Percentiles rank a stretch among this genome's conserved stretches.
phyloP scores from a whole-genome alignment of 2,329 filamentous ascomycete species.

The Fusarium bulbicola region DNA sequence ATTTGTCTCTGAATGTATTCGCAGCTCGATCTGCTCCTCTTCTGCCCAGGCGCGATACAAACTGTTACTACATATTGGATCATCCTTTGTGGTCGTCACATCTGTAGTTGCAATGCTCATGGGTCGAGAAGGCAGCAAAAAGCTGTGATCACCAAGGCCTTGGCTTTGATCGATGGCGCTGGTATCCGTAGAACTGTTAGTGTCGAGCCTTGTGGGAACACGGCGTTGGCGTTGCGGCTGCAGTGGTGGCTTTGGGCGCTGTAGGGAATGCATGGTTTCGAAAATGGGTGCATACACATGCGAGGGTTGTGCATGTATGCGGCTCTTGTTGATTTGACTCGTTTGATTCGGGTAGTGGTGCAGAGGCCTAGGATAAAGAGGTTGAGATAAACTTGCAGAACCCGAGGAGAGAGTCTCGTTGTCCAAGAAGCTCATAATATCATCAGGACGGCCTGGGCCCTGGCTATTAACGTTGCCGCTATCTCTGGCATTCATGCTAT shows the following conservation, averaged over 20 bases:
- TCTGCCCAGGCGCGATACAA: slow-evolving; percentile 25
- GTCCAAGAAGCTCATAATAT: slow-evolving; percentile 42
- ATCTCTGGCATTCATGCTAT: slow-evolving; percentile 24
- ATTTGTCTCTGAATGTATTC: slow-evolving; percentile 19
- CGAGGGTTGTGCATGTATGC: slow-evolving; percentile 27
- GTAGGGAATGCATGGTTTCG: slow-evolving; percentile 29
- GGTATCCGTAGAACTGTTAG: slow-evolving; percentile 12
- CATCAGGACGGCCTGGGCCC: slow-evolving; percentile 28
- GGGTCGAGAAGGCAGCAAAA: slow-evolving; percentile 38
- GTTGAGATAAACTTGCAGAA: slow-evolving; percentile 32
- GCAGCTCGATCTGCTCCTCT: slow-evolving; percentile 32
- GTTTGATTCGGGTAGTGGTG: slow-evolving; percentile 27
- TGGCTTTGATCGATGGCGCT: slow-evolving; percentile 8
- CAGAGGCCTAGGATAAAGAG: slow-evolving; percentile 30
- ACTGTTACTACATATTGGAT: slow-evolving; percentile 6
- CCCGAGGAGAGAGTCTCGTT: slow-evolving; percentile 40
- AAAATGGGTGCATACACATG: slow-evolving; percentile 31
- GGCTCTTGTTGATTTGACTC: slow-evolving; percentile 18
- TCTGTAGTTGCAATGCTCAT: slow-evolving; percentile 38
- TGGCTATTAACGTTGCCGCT: slow-evolving; percentile 27
- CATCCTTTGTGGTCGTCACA: slow-evolving; percentile 18
- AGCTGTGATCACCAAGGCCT: slow-evolving; percentile 35
- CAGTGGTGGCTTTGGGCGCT: slow-evolving; percentile 23
- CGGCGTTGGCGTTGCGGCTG: slow-evolving; percentile 20
- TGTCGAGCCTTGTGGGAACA: slow-evolving; percentile 25